Evolutionary conservation across 2,329 filamentous ascomycete species (phyloP).

Genomic region (Stachybotrys chartarum): DNA sequence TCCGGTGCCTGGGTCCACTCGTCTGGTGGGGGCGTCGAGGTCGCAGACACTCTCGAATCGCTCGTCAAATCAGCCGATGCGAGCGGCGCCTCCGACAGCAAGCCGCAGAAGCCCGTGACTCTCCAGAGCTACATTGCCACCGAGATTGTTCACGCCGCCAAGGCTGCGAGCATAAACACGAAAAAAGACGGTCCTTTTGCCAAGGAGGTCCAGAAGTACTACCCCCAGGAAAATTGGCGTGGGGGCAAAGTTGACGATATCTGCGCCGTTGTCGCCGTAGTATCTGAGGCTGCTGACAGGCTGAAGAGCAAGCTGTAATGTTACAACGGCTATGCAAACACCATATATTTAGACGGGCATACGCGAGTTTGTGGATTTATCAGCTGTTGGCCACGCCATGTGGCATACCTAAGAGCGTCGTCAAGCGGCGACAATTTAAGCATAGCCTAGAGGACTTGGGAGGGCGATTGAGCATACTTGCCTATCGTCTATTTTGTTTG

Average conservation of each 20-base stretch:
- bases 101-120: slow-evolving; percentile 31
- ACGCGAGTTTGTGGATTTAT: not conserved
- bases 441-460: too few relatives aligned
- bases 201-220: slow-evolving; percentile 84
- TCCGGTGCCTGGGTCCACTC: slow-evolving; percentile 67
- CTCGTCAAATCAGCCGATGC: slow-evolving; percentile 20
- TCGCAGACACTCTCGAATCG: slow-evolving; percentile 53
- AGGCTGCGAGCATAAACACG: slow-evolving; percentile 73
- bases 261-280: slow-evolving; percentile 73
- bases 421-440: not conserved
- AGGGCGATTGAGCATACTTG: too few relatives aligned
- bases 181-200: slow-evolving; percentile 88
- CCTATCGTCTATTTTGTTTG: too few relatives aligned
- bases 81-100: slow-evolving; percentile 11
- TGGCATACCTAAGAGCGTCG: not conserved
- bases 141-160: slow-evolving; percentile 74
- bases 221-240: slow-evolving; percentile 77
- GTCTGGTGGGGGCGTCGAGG: slow-evolving; percentile 50
- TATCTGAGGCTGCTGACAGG: slow-evolving; percentile 50
- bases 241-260: slow-evolving; percentile 97
- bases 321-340: not conserved
- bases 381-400: too few relatives aligned
- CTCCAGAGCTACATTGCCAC: slow-evolving; percentile 75
- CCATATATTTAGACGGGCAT: not conserved
- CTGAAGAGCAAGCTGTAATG: slow-evolving; percentile 24